Evolutionary conservation across 2,329 filamentous ascomycete genomes (phyloP).

Genomic region (Akanthomyces muscarius): DNA sequence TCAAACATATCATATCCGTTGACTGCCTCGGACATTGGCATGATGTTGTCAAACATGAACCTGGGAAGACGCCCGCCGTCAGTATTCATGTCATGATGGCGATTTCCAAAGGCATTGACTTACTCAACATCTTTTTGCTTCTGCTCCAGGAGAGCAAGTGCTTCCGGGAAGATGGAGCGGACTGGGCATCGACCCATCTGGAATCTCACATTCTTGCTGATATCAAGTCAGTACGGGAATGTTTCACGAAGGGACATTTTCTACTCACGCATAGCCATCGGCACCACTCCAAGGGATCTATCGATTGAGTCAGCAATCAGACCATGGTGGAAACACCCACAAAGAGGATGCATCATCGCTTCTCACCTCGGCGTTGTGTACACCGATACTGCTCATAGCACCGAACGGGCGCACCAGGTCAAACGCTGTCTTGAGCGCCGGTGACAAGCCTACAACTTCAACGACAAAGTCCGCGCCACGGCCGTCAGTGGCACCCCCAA

Average conservation of each 20-base stretch:
- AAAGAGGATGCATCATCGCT: neutral
- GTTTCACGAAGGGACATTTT: neutral
- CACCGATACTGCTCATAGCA: conserved; percentile 69
- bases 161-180: conserved; percentile 62
- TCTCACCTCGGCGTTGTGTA: conserved; percentile 67
- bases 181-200: conserved; percentile 78
- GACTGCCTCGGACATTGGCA: conserved; percentile 63
- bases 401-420: conserved; percentile 70
- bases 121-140: conserved; percentile 65
- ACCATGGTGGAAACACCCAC: neutral
- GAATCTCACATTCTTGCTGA: conserved; percentile 65
- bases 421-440: conserved; percentile 66
- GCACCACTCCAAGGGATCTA: conserved; percentile 64
- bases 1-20: conserved; percentile 70
- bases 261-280: conserved; percentile 54
- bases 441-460: conserved; percentile 68
- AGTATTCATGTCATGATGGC: neutral
- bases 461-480: conserved; percentile 83
- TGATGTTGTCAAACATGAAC: conserved; percentile 74
- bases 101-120: conserved; percentile 23
- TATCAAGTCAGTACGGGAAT: conserved; percentile 23
- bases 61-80: conserved; percentile 35
- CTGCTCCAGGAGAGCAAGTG: conserved; percentile 60
- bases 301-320: conserved; percentile 23
- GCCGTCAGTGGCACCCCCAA: conserved; percentile 72